Conservation (phyloP, 2,329 filamentous ascomycete species). For the Neofusicoccum sp. region DNA sequence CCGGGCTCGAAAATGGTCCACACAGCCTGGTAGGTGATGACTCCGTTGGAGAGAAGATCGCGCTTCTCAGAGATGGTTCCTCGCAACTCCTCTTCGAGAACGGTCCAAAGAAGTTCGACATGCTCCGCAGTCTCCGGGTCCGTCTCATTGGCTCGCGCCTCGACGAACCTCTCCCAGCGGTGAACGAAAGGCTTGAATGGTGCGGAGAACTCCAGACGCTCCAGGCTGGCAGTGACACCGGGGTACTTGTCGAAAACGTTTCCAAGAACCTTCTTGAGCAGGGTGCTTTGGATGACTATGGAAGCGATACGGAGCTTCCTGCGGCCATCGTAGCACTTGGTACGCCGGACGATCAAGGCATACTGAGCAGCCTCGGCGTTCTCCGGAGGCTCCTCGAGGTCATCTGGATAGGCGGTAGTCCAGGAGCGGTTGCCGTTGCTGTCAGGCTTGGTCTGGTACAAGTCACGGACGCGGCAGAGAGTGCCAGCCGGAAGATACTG, state of each 20-base stretch:
- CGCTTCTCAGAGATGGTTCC: constrained; percentile 24
- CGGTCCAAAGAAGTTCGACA: constrained; percentile 34
- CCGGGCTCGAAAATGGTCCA: constrained; percentile 30
- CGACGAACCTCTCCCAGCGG: constrained; percentile 35
- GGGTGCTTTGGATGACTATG: constrained; percentile 38
- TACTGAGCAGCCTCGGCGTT: constrained; percentile 26
- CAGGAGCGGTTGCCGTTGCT: constrained; percentile 15
- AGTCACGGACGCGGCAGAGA: constrained; percentile 5
- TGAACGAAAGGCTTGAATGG: constrained; percentile 43
- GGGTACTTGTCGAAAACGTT: constrained; percentile 37
- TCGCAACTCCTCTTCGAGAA: constrained; percentile 21
- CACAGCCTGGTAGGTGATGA: constrained; percentile 24
- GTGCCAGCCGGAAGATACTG: constrained; percentile 12
- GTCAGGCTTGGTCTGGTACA: constrained; percentile 20
- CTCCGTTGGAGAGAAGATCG: constrained; percentile 26
- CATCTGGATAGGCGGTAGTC: constrained; percentile 20
- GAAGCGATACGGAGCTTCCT: constrained; percentile 28
- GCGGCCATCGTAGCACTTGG: constrained; percentile 25
- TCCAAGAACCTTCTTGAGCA: constrained; percentile 36
- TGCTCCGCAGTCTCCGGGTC: constrained; percentile 34
- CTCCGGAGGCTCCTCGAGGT: constrained; percentile 22
- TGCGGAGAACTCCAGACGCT: constrained; percentile 34
- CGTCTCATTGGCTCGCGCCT: constrained; percentile 28
- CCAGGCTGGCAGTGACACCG: constrained; percentile 35
- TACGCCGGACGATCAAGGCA: constrained; percentile 27